Base-by-base conservation (phyloP, 129 eudicot species). In the Sambucus nigra region DNA sequence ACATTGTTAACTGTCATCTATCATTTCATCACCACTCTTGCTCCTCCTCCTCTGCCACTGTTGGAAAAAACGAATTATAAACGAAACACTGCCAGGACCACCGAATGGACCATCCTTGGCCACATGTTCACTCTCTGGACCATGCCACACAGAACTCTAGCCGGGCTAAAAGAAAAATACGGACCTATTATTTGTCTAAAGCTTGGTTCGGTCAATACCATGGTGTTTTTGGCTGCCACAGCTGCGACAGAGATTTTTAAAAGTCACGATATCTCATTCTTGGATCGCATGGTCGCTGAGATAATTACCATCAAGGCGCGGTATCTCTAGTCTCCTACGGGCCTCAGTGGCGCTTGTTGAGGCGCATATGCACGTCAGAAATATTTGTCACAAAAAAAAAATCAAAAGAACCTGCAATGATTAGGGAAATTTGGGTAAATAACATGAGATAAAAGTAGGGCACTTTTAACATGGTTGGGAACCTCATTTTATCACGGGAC, bases 401-500 rank as follows among this genome's bases (percentile, higher is more conserved):
- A 15, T 70, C 45, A 41, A 15, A 7, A 63, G 40, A 5, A 42
- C 73, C 0, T n/a, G 39, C 47, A 7, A 19, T 29, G 2, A 19
- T 46, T 6, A 12, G 74, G 15, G 11, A 56, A 10, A 46, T 56
- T 12, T 57, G 67, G 16, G 24, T 66, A 0, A 35, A 35, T 1
- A 22, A 66, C 7, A 64, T 40, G 0, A 48, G 24, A 11, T 35
- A 15, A 5, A 5, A 23, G 10, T 31, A 25, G 11, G 35, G 23
- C 2, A n/a, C 7, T 42, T 78, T 81, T 48, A 81, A 86, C 53
- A 7, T 72, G 60, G 27, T 81, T 22, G 86, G 95, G 7, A 86
- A 86, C 61, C 51, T 72, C 4, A 26, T 86, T 81, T 59, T 86
- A n/a, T 81, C 92, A 0, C 65, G 71, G 19, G 79, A 81, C 59